Percentiles rank a stretch among this genome's conserved stretches.
Conservation (phyloP, 129 eudicot species). For the Helichrysum umbraculigerum region DNA sequence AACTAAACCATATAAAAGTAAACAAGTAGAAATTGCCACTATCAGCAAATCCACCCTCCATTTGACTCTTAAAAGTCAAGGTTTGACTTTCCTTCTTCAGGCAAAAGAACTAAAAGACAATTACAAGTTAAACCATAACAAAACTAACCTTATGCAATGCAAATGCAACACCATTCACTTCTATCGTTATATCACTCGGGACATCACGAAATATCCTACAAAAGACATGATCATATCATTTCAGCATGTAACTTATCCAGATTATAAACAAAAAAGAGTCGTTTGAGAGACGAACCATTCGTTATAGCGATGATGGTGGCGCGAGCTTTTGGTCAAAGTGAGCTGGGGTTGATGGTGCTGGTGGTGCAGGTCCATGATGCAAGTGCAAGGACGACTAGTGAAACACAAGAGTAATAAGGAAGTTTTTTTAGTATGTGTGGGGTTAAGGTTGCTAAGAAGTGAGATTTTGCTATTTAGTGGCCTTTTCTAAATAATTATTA, state of each 20-base stretch:
- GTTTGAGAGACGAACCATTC: constrained; percentile 62
- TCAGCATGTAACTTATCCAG: neutral
- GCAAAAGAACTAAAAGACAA: neutral
- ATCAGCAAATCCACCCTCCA: neutral
- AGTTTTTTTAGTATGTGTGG: constrained; percentile 36
- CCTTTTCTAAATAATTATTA: constrained; percentile 31
- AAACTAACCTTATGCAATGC: constrained; percentile 75
- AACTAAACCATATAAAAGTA: neutral
- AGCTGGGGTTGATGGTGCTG: constrained; percentile 42
- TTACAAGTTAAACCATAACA: neutral
- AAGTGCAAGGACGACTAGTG: constrained; percentile 51
- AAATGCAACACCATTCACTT: constrained; percentile 69
- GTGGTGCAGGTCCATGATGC: constrained; percentile 51
- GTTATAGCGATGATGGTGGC: constrained; percentile 52
- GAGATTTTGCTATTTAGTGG: constrained; percentile 55
- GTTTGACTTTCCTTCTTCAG: neutral
- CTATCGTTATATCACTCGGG: constrained; percentile 92
- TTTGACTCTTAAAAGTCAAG: constrained; percentile 12
- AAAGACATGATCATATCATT: constrained; percentile 18
- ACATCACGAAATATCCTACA: constrained; percentile 96
- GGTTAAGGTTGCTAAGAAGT: constrained; percentile 47
- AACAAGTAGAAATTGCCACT: neutral
- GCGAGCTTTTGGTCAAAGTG: constrained; percentile 63
- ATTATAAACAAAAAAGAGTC: neutral
- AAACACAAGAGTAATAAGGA: constrained; percentile 28